Conservation (phyloP, 345 rosid species). For the Carallia brachiata region DNA sequence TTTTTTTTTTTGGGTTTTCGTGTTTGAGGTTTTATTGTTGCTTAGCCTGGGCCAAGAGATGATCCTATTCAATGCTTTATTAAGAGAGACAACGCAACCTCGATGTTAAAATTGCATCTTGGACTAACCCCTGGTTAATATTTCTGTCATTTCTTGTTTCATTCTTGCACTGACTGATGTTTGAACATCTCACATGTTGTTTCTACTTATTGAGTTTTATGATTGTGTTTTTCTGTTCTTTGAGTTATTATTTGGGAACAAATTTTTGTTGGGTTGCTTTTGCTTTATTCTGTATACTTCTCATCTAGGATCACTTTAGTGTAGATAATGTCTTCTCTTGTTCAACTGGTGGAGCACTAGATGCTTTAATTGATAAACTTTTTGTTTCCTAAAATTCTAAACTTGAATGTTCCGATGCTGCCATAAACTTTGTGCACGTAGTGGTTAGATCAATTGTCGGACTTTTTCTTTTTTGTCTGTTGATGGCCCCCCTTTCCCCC, state of each 20-base stretch:
- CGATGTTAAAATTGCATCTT: conserved; percentile 61
- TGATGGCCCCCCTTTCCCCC: neutral
- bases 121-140: conserved; percentile 79
- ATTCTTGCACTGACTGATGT: neutral
- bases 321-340: neutral
- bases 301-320: neutral
- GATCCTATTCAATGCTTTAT: conserved; percentile 81
- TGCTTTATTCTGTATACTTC: neutral
- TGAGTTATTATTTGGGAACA: neutral
- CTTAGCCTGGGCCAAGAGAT: conserved; percentile 86
- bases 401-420: neutral
- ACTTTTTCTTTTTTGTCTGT: neutral
- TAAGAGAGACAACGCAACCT: conserved; percentile 66
- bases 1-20: neutral
- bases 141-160: neutral
- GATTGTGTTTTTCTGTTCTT: neutral
- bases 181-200: neutral
- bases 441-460: neutral
- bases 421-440: neutral
- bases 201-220: too few species aligned
- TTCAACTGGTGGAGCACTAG: neutral
- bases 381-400: neutral
- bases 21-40: too few species aligned
- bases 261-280: neutral
- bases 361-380: too few species aligned